Evolutionary conservation across 2,329 filamentous ascomycete species (phyloP).

Genomic region (Stromatinia cepivora): DNA sequence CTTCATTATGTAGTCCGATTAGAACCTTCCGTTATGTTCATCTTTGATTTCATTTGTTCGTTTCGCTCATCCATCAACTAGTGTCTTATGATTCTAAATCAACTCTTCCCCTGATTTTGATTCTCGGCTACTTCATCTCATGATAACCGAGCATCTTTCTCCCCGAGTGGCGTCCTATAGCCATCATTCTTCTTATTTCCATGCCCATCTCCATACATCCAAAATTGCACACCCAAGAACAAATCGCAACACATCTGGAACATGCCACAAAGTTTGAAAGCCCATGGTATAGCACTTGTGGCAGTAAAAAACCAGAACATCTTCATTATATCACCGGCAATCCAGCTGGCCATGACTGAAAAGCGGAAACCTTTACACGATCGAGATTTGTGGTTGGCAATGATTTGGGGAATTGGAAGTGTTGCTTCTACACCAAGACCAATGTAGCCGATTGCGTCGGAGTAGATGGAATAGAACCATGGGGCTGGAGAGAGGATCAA

Average conservation of each 20-base stretch:
- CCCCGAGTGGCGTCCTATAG: slow-evolving; percentile 31
- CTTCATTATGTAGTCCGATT: neutral
- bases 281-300: slow-evolving; percentile 67
- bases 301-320: slow-evolving; percentile 83
- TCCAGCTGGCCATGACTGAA: slow-evolving; percentile 75
- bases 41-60: neutral
- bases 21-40: neutral
- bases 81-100: neutral
- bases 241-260: slow-evolving; percentile 78
- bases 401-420: slow-evolving; percentile 77
- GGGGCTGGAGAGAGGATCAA: slow-evolving; percentile 62
- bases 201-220: slow-evolving; percentile 61
- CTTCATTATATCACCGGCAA: slow-evolving; percentile 81
- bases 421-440: slow-evolving; percentile 77
- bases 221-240: slow-evolving; percentile 73
- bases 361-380: slow-evolving; percentile 78
- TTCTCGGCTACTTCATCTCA: slow-evolving; percentile 1
- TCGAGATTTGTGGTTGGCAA: slow-evolving; percentile 65
- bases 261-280: slow-evolving; percentile 79
- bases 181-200: slow-evolving; percentile 32
- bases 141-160: slow-evolving; percentile 39
- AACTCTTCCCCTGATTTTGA: neutral
- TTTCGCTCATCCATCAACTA: neutral
- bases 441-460: slow-evolving; percentile 67
- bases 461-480: slow-evolving; percentile 64